phyloP scores from a whole-genome alignment of 805 yeast species.

The Lachancea sp. region DNA sequence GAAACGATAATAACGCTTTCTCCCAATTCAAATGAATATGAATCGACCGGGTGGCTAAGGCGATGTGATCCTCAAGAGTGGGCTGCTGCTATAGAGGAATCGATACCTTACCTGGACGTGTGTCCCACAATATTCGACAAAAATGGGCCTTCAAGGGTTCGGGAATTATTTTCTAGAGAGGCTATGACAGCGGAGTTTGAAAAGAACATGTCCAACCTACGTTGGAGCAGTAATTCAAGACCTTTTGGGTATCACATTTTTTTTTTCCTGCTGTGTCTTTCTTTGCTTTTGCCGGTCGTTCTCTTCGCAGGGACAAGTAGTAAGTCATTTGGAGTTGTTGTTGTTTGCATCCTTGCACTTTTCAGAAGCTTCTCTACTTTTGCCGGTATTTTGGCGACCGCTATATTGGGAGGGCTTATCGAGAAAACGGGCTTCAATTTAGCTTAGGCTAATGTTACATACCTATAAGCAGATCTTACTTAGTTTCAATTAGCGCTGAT shows the following conservation, averaged over 20 bases:
- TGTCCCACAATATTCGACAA: slow-evolving; percentile 16
- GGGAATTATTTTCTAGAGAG: slow-evolving; percentile 32
- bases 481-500: not conserved
- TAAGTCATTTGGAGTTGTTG: not conserved
- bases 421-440: not conserved
- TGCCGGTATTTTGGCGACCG: not conserved
- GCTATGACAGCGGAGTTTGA: slow-evolving; percentile 38
- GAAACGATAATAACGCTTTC: slow-evolving; percentile 50
- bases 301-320: not conserved
- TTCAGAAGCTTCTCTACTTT: not conserved
- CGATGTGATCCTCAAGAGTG: slow-evolving; percentile 45
- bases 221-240: slow-evolving; percentile 12
- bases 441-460: slow-evolving; percentile 2
- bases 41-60: slow-evolving; percentile 61
- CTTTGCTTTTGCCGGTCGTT: not conserved
- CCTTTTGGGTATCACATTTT: slow-evolving; percentile 11
- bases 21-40: slow-evolving; percentile 23
- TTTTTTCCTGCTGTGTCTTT: not conserved
- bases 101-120: slow-evolving; percentile 27
- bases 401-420: not conserved
- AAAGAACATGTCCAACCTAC: slow-evolving; percentile 29
- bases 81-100: slow-evolving; percentile 44
- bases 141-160: slow-evolving; percentile 32
- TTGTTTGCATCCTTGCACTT: not conserved
- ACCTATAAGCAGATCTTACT: not conserved